Evolutionary conservation across 352 stramenopile species (phyloP), one percentile per base, ranked within the genome.

Genomic region (Phytophthora idaei): DNA sequence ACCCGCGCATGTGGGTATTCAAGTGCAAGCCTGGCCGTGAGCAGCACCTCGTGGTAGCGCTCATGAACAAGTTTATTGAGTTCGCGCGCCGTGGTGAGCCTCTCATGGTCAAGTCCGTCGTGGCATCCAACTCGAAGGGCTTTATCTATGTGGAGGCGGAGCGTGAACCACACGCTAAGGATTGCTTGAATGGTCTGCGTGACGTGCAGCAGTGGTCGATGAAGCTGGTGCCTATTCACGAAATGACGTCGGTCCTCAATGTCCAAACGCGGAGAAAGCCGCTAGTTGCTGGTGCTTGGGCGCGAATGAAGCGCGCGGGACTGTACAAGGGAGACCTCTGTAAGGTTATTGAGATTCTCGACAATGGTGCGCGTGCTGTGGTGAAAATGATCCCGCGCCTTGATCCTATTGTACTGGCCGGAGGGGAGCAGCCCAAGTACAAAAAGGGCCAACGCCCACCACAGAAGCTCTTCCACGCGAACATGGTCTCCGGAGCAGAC

Each of bases 21-120:
- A 96, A 96, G 67, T 96, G 89, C 81, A 96, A 96, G 71, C 87
- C 89, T 44, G 89, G 89, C 27, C 85, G 86, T 27, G 89, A 96
- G 57, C 87, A 96, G 68, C 85, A 96, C 60, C 75, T 95, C 12
- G 89, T 96, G 15, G 76, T 95, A 28, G 83, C 87, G 12, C 76
- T 96, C 59, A 96, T 96, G 89, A 95, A 96, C 77, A 96, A 96
- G 69, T 95, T 93, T 51, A 73, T 96, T 29, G 87, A 96, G 45
- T 92, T 96, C 64, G 69, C 83, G 10, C 84, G 86, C 12, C 89
- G 85, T n/a, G 89, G 89, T 12, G 83, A 95, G 66, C 87, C 89
- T 48, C 73, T 96, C 8, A 78, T 87, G 65, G 81, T 96, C 63
- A 96, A 96, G 64, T 95, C 87, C 14, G 89, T 95, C 11, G 74